Percentiles rank a stretch among this genome's conserved stretches.
Evolutionary conservation across 176 grass and related monocot genomes (phyloP).

Genomic region (Metroxylon sagu): DNA sequence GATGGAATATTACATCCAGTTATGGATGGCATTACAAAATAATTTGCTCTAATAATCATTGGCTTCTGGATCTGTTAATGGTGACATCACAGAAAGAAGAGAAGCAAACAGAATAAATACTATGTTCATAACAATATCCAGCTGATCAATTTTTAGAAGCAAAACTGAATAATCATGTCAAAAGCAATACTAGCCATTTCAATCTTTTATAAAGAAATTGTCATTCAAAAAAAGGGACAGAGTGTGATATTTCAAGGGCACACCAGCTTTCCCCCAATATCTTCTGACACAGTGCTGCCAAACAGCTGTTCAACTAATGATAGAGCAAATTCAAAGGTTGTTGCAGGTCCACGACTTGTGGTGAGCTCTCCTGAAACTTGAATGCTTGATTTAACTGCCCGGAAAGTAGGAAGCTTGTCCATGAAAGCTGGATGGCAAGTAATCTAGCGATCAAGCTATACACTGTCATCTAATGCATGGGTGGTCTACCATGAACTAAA

Average conservation of each 20-base stretch:
- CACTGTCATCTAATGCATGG: neutral
- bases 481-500: too few species aligned
- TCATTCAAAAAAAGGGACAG: neutral
- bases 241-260: constrained; percentile 12
- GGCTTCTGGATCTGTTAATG: too few species aligned
- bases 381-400: constrained; percentile 71
- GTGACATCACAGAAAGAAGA: too few species aligned
- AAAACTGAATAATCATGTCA: too few species aligned
- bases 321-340: constrained; percentile 70
- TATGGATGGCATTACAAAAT: too few species aligned
- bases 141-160: too few species aligned
- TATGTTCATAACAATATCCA: too few species aligned
- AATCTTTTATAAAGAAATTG: too few species aligned
- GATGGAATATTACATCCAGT: too few species aligned
- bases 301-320: constrained; percentile 88
- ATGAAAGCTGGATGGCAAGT: constrained; percentile 91
- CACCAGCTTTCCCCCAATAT: constrained; percentile 53
- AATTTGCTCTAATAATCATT: too few species aligned
- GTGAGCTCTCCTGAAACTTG: constrained; percentile 83
- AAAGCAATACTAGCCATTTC: too few species aligned
- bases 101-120: too few species aligned
- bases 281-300: constrained; percentile 44
- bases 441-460: constrained; percentile 45
- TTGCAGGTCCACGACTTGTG: constrained; percentile 81
- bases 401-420: constrained; percentile 72